Evolutionary conservation across 768 basidiomycete genomes (phyloP).

Genomic region (Suillus discolor): DNA sequence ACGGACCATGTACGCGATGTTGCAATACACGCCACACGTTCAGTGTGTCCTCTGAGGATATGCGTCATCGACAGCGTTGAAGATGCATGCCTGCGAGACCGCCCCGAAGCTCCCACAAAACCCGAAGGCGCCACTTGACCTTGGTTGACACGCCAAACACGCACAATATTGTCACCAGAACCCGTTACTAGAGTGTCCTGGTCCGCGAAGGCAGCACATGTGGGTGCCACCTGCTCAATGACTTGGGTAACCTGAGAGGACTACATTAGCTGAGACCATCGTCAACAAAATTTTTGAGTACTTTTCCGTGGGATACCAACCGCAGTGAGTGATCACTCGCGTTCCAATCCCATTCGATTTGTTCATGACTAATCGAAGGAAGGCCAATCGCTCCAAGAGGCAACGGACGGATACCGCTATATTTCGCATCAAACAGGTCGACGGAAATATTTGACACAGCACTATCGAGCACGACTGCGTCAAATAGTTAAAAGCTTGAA

Average conservation of each 20-base stretch:
- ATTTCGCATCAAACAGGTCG: slow-evolving; percentile 41
- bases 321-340: slow-evolving; percentile 53
- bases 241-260: slow-evolving; percentile 65
- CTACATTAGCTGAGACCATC: slow-evolving; percentile 8
- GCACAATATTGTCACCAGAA: slow-evolving; percentile 77
- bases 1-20: slow-evolving; percentile 84
- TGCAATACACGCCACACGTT: slow-evolving; percentile 64
- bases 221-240: slow-evolving; percentile 71
- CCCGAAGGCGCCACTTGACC: slow-evolving; percentile 24
- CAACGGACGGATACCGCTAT: slow-evolving; percentile 66
- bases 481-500: not conserved
- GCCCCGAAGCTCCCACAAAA: slow-evolving; percentile 22
- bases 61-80: slow-evolving; percentile 54
- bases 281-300: slow-evolving; percentile 26
- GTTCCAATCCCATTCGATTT: slow-evolving; percentile 63
- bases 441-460: slow-evolving; percentile 48
- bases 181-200: slow-evolving; percentile 75
- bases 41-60: slow-evolving; percentile 80
- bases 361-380: slow-evolving; percentile 66
- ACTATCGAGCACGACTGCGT: slow-evolving; percentile 42
- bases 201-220: slow-evolving; percentile 80
- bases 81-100: slow-evolving; percentile 23
- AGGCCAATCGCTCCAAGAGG: slow-evolving; percentile 57
- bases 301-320: slow-evolving; percentile 64
- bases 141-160: slow-evolving; percentile 72